Conservation (phyloP, 108 stramenopile species). For the Cyclostephanos invisitatus region DNA sequence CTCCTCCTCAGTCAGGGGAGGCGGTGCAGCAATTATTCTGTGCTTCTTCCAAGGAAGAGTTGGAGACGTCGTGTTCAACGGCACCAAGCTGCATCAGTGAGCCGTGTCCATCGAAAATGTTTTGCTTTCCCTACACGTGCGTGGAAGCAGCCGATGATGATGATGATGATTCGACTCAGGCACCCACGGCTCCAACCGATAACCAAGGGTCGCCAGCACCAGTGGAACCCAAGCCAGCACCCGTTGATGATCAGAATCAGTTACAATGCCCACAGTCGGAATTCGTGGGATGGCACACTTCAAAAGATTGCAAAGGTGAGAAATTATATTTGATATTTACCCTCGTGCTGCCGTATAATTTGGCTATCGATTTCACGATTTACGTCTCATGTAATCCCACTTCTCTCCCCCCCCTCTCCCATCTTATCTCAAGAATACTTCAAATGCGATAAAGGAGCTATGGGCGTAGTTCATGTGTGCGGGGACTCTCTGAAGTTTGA, state of each 20-base stretch:
- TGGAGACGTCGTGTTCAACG: slow-evolving; percentile 18
- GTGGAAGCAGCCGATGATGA: not conserved
- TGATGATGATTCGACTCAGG: not conserved
- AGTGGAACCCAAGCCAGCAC: not conserved
- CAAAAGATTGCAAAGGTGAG: slow-evolving; percentile 2
- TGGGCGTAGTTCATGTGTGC: slow-evolving; percentile 12
- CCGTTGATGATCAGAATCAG: not conserved
- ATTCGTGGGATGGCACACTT: slow-evolving; percentile 15
- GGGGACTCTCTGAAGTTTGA: slow-evolving; percentile 13
- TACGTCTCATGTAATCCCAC: not conserved
- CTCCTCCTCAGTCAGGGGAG: not conserved
- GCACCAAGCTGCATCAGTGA: slow-evolving; percentile 26
- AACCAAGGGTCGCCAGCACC: not conserved
- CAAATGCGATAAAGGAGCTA: slow-evolving; percentile 2
- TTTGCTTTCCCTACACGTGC: slow-evolving; percentile 39
- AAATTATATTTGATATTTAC: not conserved
- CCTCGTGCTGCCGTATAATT: not conserved
- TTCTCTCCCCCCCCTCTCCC: not conserved
- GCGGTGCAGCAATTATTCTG: slow-evolving; percentile 28
- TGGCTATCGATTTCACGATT: not conserved
- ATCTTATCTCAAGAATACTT: slow-evolving; percentile 1
- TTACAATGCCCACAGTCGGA: not conserved
- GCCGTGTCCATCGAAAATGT: slow-evolving; percentile 23
- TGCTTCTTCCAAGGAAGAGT: slow-evolving; percentile 24
- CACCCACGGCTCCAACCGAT: not conserved